Evolutionary conservation across 2,329 filamentous ascomycete genomes (phyloP), one percentile per base, ranked within the genome.

Genomic region (Zalaria sp.): DNA sequence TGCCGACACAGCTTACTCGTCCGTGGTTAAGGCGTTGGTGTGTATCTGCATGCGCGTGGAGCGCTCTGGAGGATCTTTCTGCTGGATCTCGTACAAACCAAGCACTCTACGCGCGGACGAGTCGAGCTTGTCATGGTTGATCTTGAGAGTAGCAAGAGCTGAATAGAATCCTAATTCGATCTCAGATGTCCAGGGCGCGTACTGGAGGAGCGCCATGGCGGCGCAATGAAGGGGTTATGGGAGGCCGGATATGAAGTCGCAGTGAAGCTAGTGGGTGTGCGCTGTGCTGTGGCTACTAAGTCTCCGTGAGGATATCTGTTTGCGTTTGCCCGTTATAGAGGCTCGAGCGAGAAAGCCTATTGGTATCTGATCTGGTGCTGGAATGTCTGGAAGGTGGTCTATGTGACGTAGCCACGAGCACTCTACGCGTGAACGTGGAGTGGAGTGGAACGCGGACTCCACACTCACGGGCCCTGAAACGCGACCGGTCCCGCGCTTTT

Each of bases 131-230:
- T 95, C 91, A 72, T 93, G 81, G 60, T 96, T 87, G 58, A 98
- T 86, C 66, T 98, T 98, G 50, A 82, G 83, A 4, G 81, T 78
- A 45, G 93, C 91, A n/a, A 98, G 75, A 4, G 86, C 81, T 37
- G 84, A 82, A 60, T 95, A 98, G 64, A 98, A 98, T 36, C 87
- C 85, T 35, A 96, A 72, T 59, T 98, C 91, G 57, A 96, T 87
- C 64, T 95, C 86, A 38, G 89, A 94, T 34, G 81, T 77, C 69
- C 94, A 96, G 1, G 89, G 81, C 46, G 86, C 85, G 63, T 88
- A 98, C 67, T 81, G 77, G 59, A 84, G 55, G 18, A 61, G 57
- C 5, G 63, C 50, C 61, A 64, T 65, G 43, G 44, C 52, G 44
- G 39, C 18, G 18, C 18, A 2, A 18, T 2, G 18, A 18, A 18